Percentiles rank a stretch among this genome's conserved stretches.
These are phyloP conservation scores for Tephrocybe sp. DNA, from an alignment of 768 basidiomycete species.

Conservation along the genomic window DNA sequence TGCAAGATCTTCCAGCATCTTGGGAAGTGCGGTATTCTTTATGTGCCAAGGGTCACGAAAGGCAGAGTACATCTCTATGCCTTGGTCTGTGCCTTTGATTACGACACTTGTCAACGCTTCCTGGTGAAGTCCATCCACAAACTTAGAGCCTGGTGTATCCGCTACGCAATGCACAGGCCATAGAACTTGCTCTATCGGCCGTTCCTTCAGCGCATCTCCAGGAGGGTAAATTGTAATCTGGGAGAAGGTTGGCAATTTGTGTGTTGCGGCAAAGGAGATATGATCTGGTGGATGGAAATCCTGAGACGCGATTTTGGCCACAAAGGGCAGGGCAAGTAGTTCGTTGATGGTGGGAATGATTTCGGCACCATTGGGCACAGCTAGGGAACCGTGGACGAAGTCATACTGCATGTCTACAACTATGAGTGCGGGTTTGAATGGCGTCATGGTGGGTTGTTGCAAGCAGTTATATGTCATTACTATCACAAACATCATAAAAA, in stretches of 20 bases:
- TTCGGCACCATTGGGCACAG: slow-evolving; percentile 57
- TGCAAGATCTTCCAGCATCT: slow-evolving; percentile 34
- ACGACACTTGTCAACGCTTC: slow-evolving; percentile 40
- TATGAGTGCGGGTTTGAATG: slow-evolving; percentile 52
- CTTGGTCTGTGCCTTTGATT: slow-evolving; percentile 53
- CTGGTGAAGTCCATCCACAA: slow-evolving; percentile 52
- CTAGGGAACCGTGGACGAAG: slow-evolving; percentile 73
- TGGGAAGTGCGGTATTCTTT: slow-evolving; percentile 45
- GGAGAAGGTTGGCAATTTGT: slow-evolving; percentile 33
- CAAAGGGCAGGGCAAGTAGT: slow-evolving; percentile 59
- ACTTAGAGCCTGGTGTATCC: slow-evolving; percentile 53
- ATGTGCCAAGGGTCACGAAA: slow-evolving; percentile 61
- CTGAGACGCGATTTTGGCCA: slow-evolving; percentile 48
- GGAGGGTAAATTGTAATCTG: slow-evolving; percentile 43
- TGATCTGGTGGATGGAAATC: slow-evolving; percentile 63
- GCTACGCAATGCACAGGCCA: slow-evolving; percentile 85
- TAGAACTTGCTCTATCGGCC: slow-evolving; percentile 49
- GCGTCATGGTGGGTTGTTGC: slow-evolving; percentile 8
- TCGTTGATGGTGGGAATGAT: slow-evolving; percentile 56
- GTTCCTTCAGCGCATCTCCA: slow-evolving; percentile 28
- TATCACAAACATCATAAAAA: background rate
- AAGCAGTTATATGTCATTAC: background rate
- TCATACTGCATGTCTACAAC: slow-evolving; percentile 84
- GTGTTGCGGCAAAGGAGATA: slow-evolving; percentile 65
- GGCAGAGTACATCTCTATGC: slow-evolving; percentile 79